phyloP scores from a whole-genome alignment of 805 yeast species.

The Metschnikowia lachancei region DNA sequence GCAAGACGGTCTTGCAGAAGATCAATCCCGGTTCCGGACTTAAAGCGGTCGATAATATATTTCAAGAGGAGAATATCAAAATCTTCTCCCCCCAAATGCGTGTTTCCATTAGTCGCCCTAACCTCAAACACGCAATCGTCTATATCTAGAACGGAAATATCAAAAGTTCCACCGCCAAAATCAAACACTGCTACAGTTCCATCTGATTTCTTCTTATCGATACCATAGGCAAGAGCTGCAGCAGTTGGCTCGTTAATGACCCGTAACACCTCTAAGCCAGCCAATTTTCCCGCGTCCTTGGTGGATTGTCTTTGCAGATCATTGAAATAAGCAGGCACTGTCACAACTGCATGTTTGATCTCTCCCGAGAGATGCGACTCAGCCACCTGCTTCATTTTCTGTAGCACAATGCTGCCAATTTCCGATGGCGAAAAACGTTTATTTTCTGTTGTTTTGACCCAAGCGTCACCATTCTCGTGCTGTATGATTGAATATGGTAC shows the following conservation, averaged over 20 bases:
- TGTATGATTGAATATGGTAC: constrained; percentile 64
- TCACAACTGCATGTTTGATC: constrained; percentile 71
- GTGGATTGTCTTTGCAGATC: constrained; percentile 83
- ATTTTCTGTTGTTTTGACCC: constrained; percentile 49
- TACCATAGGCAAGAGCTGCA: constrained; percentile 96
- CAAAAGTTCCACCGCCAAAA: constrained; percentile 85
- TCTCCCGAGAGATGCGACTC: constrained; percentile 42
- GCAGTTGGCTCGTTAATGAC: constrained; percentile 84
- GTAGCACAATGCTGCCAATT: constrained; percentile 62
- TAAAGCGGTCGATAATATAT: constrained; percentile 56
- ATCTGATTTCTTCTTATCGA: constrained; percentile 55
- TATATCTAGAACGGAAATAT: constrained; percentile 72
- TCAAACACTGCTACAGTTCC: constrained; percentile 63
- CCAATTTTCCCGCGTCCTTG: constrained; percentile 71
- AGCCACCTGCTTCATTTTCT: constrained; percentile 66
- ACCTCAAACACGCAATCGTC: constrained; percentile 83
- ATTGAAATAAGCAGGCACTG: constrained; percentile 83
- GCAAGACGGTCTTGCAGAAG: constrained; percentile 51
- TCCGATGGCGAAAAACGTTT: constrained; percentile 62
- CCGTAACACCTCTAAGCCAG: constrained; percentile 72
- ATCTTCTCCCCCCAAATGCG: constrained; percentile 86
- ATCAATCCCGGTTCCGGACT: constrained; percentile 51
- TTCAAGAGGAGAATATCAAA: constrained; percentile 65
- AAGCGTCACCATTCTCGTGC: constrained; percentile 66
- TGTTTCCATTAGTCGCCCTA: constrained; percentile 78